These are phyloP conservation scores for Metschnikowia continentalis DNA, from an alignment of 805 yeast species.

Conservation along the genomic window DNA sequence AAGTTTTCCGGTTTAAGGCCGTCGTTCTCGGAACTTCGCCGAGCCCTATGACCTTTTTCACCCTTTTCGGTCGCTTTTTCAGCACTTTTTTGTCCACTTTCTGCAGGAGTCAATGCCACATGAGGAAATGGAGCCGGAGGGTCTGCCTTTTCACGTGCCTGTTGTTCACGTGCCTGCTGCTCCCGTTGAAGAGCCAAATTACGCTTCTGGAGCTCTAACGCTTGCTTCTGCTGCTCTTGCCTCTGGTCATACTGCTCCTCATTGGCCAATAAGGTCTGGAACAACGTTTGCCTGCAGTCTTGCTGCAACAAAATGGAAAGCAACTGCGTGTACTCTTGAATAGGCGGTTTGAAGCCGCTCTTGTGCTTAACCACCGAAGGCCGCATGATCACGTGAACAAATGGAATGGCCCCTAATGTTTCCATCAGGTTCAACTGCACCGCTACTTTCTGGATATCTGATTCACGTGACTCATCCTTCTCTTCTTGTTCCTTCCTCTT, in stretches of 20 bases:
- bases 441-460: not conserved
- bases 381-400: conserved; percentile 37
- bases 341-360: conserved; percentile 39
- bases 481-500: not conserved
- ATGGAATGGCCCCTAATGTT: conserved; percentile 35
- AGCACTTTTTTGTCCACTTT: not conserved
- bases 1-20: conserved; percentile 24
- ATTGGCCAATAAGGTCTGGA: conserved; percentile 5
- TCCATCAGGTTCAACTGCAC: conserved; percentile 32
- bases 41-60: too few species aligned
- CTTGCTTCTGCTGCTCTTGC: conserved; percentile 27
- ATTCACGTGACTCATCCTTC: too few species aligned
- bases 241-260: conserved; percentile 18
- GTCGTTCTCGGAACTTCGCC: not conserved
- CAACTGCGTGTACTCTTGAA: conserved; percentile 23
- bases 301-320: conserved; percentile 27
- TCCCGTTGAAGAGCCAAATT: conserved; percentile 1
- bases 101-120: not conserved
- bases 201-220: conserved; percentile 2
- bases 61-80: not conserved
- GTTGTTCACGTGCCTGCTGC: conserved; percentile 1
- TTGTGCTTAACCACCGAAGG: conserved; percentile 36
- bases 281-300: conserved; percentile 17
- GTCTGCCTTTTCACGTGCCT: not conserved
- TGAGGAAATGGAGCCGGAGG: not conserved